Percentiles rank a stretch among this genome's conserved stretches.
These are phyloP conservation scores for Vitis vinifera DNA, from an alignment of 164 flowering plant genomes.

Conservation along the genomic window DNA sequence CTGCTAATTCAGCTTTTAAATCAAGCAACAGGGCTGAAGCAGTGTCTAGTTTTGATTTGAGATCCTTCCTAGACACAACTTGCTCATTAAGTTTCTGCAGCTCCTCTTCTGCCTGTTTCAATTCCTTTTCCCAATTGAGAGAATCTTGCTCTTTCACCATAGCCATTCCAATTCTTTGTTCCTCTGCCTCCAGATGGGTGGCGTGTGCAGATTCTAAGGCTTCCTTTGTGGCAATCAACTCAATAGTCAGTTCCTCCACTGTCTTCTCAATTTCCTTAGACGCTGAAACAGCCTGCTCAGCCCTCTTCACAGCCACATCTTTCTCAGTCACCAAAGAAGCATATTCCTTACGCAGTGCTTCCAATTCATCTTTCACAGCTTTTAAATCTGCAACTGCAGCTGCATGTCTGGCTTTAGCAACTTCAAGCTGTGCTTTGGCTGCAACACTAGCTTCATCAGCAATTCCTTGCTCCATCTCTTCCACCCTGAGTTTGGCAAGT, in stretches of 20 bases:
- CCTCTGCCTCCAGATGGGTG: conserved; percentile 88
- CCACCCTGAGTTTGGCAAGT: conserved; percentile 68
- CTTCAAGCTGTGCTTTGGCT: conserved; percentile 91
- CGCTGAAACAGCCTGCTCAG: conserved; percentile 59
- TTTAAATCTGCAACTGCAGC: conserved; percentile 67
- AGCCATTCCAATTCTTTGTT: conserved; percentile 73
- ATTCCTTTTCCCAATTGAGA: conserved; percentile 71
- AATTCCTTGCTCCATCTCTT: conserved; percentile 84
- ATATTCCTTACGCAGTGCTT: conserved; percentile 49
- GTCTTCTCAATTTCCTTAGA: conserved; percentile 74
- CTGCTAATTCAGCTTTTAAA: conserved; percentile 72
- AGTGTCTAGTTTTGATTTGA: conserved; percentile 58
- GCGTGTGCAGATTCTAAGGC: conserved; percentile 79
- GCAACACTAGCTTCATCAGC: conserved; percentile 83
- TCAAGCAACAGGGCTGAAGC: conserved; percentile 58
- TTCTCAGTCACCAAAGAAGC: conserved; percentile 54
- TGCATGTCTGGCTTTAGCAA: conserved; percentile 69
- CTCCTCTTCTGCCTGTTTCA: conserved; percentile 82
- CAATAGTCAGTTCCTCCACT: conserved; percentile 81
- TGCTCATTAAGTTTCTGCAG: conserved; percentile 54
- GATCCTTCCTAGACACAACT: conserved; percentile 54
- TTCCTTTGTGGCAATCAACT: conserved; percentile 75
- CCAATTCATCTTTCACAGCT: conserved; percentile 74
- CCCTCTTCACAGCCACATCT: conserved; percentile 53
- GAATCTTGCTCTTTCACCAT: conserved; percentile 77